These are phyloP conservation scores for Crucihimalaya himalaica DNA, from an alignment of 345 rosid genomes.

Conservation along the genomic window DNA sequence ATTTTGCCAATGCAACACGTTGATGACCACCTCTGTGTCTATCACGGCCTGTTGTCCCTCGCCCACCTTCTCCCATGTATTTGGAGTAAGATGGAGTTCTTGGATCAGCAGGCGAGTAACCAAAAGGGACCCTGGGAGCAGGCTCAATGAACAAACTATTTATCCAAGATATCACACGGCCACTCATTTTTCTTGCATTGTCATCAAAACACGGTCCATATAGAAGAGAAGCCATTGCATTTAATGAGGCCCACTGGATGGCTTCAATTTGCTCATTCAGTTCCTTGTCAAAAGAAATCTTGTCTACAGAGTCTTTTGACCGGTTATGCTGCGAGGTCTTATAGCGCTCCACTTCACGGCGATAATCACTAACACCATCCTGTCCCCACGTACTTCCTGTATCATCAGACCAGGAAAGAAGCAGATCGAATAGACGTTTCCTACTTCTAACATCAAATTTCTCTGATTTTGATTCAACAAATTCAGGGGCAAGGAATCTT, in stretches of 20 bases:
- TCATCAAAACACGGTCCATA: conserved; percentile 99
- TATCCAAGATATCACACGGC: conserved; percentile 94
- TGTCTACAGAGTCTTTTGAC: conserved; percentile 93
- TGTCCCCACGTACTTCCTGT: conserved; percentile 82
- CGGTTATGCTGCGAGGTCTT: conserved; percentile 88
- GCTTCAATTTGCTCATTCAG: conserved; percentile 90
- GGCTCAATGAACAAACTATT: conserved; percentile 96
- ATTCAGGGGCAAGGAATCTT: conserved; percentile 91
- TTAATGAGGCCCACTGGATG: conserved; percentile 96
- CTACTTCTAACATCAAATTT: conserved; percentile 86
- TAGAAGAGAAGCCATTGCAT: conserved; percentile 95
- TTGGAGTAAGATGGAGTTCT: conserved; percentile 94
- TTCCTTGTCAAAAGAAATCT: conserved; percentile 91
- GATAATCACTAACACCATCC: conserved; percentile 81
- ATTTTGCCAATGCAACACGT: conserved; percentile 88
- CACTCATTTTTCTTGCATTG: conserved; percentile 98
- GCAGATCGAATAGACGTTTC: conserved; percentile 86
- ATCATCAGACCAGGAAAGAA: conserved; percentile 93
- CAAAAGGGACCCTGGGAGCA: conserved; percentile 92
- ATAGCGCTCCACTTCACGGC: conserved; percentile 97
- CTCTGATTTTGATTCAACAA: conserved; percentile 90
- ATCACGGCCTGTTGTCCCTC: conserved; percentile 85
- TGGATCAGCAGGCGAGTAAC: conserved; percentile 93
- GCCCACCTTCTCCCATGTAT: conserved; percentile 76
- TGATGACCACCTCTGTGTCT: conserved; percentile 84